Percentiles rank a stretch among this genome's conserved stretches.
phyloP scores from a whole-genome alignment of 1,284 basidiomycete species.

The Apiotrichum porosum region DNA sequence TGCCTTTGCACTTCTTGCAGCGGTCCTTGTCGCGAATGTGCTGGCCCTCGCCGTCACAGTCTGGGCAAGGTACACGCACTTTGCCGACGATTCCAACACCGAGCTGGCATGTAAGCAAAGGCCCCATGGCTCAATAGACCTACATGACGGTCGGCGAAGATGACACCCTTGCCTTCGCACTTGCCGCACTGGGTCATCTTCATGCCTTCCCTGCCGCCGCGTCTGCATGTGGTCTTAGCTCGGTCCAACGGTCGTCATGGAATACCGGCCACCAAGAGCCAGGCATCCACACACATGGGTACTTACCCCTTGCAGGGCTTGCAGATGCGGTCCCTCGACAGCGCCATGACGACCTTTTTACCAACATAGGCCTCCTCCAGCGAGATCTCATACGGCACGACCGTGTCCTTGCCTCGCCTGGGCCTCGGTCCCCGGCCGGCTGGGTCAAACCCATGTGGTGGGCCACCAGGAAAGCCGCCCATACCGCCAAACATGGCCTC shows the following conservation, averaged over 20 bases:
- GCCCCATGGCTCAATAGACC: constrained; percentile 10
- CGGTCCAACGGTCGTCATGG: too few relatives aligned
- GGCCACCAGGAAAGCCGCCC: constrained; percentile 49
- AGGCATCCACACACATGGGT: too few relatives aligned
- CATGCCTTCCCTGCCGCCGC: constrained; percentile 51
- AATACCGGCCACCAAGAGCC: too few relatives aligned
- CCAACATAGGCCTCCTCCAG: constrained; percentile 92
- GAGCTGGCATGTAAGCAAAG: constrained; percentile 29
- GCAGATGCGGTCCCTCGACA: constrained; percentile 82
- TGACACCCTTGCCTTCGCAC: constrained; percentile 66
- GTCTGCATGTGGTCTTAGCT: too few relatives aligned
- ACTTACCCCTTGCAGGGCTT: constrained; percentile 69
- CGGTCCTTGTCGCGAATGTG: constrained; percentile 87
- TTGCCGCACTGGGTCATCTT: constrained; percentile 74
- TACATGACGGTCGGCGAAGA: constrained; percentile 45
- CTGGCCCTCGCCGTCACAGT: constrained; percentile 74
- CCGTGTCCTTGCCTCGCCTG: constrained; percentile 59
- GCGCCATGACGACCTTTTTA: constrained; percentile 79
- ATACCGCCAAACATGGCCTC: constrained; percentile 64
- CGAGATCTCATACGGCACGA: constrained; percentile 76
- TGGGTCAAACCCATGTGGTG: constrained; percentile 27
- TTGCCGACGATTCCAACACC: constrained; percentile 50
- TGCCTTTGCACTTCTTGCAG: constrained; percentile 94
- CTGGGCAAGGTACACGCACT: constrained; percentile 59
- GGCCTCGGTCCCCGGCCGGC: constrained; percentile 46